Base-by-base conservation (phyloP, 1,284 basidiomycete species). In the Cutaneotrichosporon arboriforme region DNA sequence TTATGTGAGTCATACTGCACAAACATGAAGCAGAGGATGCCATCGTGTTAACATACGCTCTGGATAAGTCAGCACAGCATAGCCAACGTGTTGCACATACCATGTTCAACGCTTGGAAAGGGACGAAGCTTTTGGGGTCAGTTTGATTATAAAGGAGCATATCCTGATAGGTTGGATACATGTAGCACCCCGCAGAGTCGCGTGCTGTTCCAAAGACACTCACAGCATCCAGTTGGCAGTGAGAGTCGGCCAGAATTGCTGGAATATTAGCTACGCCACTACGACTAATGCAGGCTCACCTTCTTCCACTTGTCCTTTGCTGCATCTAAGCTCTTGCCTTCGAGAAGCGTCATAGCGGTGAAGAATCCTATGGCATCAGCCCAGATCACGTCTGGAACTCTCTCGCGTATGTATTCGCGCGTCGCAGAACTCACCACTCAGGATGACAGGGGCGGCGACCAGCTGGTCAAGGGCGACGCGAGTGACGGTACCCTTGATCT, bases 401-500 rank as follows among this genome's bases (percentile, higher is more conserved):
- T 31, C n/a, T n/a, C n/a, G n/a, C n/a, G n/a, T n/a, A n/a, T n/a
- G n/a, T n/a, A n/a, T n/a, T n/a, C n/a, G n/a, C n/a, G n/a, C n/a
- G n/a, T n/a, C n/a, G 17, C n/a, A 9, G 7, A 4, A 63, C 70
- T 54, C 52, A 70, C 70, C 64, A 8, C 64, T 61, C 44, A 74
- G 50, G 13, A 76, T 65, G n/a, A 63, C 50, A 0, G 77, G 77
- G 3, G 77, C 75, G 48, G 76, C 69, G 2, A 68, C 60, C 54
- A 77, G 75, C 62, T 79, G 77, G 62, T 79, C 77, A 33, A 77
- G 60, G 4, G 65, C 70, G 21, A 73, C 72, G 22, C 70, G 61
- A 8, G 64, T 62, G 20, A 68, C 57, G 1, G 74, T 73, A 14
- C 61, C 65, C 4, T 63, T 57, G 45, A 66, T 57, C 52, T 69